phyloP scores from a whole-genome alignment of 257 asterid genomes.

The Verbena officinalis region DNA sequence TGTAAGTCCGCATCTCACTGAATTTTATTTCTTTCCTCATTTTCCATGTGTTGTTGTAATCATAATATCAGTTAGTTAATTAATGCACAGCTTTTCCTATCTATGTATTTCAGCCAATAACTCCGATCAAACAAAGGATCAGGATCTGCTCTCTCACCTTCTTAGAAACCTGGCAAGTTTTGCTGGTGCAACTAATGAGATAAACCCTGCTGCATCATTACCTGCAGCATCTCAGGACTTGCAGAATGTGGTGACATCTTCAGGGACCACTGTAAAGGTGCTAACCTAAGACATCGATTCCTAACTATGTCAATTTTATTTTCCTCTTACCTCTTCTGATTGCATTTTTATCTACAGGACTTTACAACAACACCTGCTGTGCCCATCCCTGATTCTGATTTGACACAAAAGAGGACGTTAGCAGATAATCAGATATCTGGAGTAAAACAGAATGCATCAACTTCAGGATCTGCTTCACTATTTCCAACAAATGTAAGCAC shows the following conservation, averaged over 20 bases:
- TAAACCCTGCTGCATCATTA: constrained; percentile 18
- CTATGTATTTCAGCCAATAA: constrained; percentile 32
- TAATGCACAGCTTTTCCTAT: background rate
- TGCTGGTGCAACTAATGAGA: constrained; percentile 30
- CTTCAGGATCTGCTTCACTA: constrained; percentile 41
- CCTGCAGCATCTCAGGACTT: constrained; percentile 32
- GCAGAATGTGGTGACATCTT: constrained; percentile 31
- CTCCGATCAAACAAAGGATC: constrained; percentile 37
- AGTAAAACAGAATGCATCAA: constrained; percentile 37
- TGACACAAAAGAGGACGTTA: constrained; percentile 1
- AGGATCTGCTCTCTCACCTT: constrained; percentile 35
- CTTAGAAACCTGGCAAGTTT: constrained; percentile 32
- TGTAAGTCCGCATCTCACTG: constrained; percentile 54
- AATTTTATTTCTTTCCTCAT: background rate
- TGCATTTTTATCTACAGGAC: constrained; percentile 32
- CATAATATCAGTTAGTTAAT: constrained; percentile 22
- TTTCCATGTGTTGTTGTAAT: constrained; percentile 5
- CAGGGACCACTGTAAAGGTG: constrained; percentile 23
- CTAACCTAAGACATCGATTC: background rate
- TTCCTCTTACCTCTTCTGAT: constrained; percentile 11
- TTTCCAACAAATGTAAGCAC: constrained; percentile 42
- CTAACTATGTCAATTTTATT: background rate
- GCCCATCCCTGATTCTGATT: constrained; percentile 1
- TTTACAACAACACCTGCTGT: background rate
- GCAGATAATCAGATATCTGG: constrained; percentile 45